Evolutionary conservation across 1,139 yeast species (phyloP), one percentile per base, ranked within the genome.

Genomic region (Zygotorulaspora mrakii): DNA sequence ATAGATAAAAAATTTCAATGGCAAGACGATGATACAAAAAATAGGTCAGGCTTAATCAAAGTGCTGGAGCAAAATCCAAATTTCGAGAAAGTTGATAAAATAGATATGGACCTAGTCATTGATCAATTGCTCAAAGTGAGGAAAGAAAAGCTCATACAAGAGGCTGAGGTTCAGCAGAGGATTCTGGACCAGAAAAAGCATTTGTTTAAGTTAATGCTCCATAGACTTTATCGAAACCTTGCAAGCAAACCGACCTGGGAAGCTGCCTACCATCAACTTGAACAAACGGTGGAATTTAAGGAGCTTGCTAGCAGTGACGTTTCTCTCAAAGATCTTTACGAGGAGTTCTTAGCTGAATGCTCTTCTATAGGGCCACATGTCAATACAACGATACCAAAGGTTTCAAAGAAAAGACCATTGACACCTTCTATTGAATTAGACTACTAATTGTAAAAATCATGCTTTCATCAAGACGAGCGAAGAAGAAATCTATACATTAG

Each of bases 181-280:
- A 55, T 61, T 20, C 29, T 55, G 38, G 59, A 68, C 34, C 61
- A 71, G 17, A 50, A 53, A 3, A 67, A 67, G 37, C 70, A 67
- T 25, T 66, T 60, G 10, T 62, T 73, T 35, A 59, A 66, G 31
- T 49, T 59, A 17, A 59, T 59, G 31, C 50, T 73, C 37, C 62
- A 59, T 39, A 59, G 62, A 28, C 52, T 61, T 13, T 66, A 57
- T 26, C 65, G 66, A 10, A 62, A 61, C 2, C 45, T 56, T 7
- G 46, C 45, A 7, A 43, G 47, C 5, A 45, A 55, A 11, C 59
- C 57, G 1, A 62, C 59, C 11, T 71, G 73, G 71, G 71, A 64
- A n/a, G 59, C 51, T 3, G 62, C 65, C 4, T 53, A 56, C 40
- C 52, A 57, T 8, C 55, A 64, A 12, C 43, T 73, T 6, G 47